Conservation (phyloP, 176 grass and related monocot genomes). For the Hyparrhenia diplandra region DNA sequence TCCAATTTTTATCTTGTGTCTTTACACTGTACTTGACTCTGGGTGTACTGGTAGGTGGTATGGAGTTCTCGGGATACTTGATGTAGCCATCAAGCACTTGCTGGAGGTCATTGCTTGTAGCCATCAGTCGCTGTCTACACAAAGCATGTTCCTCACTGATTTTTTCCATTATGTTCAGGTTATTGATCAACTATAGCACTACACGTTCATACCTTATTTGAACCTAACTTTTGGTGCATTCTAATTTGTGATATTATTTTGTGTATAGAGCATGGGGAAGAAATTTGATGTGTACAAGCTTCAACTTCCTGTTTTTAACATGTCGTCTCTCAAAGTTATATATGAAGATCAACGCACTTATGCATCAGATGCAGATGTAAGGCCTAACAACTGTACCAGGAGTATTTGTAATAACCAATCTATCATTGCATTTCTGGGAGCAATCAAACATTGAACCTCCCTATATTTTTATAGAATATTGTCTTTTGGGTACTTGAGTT, state of each 20-base stretch:
- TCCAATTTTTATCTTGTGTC: slow-evolving; percentile 25
- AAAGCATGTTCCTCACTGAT: slow-evolving; percentile 82
- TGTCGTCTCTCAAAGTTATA: slow-evolving; percentile 78
- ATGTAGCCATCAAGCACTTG: slow-evolving; percentile 93
- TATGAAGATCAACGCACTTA: slow-evolving; percentile 95
- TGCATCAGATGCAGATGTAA: slow-evolving; percentile 91
- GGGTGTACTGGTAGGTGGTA: slow-evolving; percentile 71
- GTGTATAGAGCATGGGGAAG: slow-evolving; percentile 60
- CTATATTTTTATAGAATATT: background rate
- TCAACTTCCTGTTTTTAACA: slow-evolving; percentile 87
- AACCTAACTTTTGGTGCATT: background rate
- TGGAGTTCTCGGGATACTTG: slow-evolving; percentile 83
- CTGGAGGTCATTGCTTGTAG: slow-evolving; percentile 90
- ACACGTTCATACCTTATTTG: slow-evolving; percentile 1
- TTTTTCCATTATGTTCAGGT: slow-evolving; percentile 99
- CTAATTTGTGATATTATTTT: slow-evolving; percentile 25
- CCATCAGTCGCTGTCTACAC: slow-evolving; percentile 73
- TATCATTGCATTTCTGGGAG: slow-evolving; percentile 7
- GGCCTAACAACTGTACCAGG: slow-evolving; percentile 22
- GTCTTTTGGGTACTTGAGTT: background rate
- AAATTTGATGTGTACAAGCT: slow-evolving; percentile 87
- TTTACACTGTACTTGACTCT: slow-evolving; percentile 21
- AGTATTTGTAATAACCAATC: slow-evolving; percentile 11
- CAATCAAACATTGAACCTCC: background rate
- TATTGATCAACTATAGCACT: slow-evolving; percentile 1